phyloP scores from a whole-genome alignment of 371 early-diverging fungal species.

The Syncephalis fuscata region DNA sequence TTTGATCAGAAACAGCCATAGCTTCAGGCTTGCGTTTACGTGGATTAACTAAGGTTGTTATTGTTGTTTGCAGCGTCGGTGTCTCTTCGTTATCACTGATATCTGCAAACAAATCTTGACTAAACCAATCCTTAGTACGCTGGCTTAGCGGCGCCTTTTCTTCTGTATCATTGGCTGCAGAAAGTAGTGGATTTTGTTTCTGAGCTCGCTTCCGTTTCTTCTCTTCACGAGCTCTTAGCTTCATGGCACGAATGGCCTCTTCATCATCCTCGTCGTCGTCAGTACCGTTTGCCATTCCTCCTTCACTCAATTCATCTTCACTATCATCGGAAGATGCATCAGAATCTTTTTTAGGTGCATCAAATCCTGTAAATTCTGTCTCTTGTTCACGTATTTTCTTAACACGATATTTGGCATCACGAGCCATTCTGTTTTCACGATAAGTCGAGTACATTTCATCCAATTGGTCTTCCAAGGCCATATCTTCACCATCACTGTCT shows the following conservation, averaged over 20 bases:
- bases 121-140: conserved; percentile 77
- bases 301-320: conserved; percentile 15
- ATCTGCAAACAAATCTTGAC: conserved; percentile 75
- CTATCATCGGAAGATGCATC: conserved; percentile 15
- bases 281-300: conserved; percentile 9
- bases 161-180: conserved; percentile 32
- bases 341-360: conserved; percentile 21
- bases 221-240: conserved; percentile 6
- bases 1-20: conserved; percentile 14
- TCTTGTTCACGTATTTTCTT: conserved; percentile 40
- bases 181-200: conserved; percentile 28
- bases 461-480: conserved; percentile 49
- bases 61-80: conserved; percentile 37
- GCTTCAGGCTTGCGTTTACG: conserved; percentile 28
- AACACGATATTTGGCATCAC: conserved; percentile 58
- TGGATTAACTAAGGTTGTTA: conserved; percentile 9
- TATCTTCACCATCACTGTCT: conserved; percentile 21
- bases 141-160: conserved; percentile 42
- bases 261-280: conserved; percentile 22
- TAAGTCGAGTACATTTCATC: conserved; percentile 57
- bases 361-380: conserved; percentile 54
- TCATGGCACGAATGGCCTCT: conserved; percentile 9
- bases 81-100: conserved; percentile 32
- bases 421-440: conserved; percentile 47
- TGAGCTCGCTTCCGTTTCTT: conserved; percentile 2